phyloP scores from a whole-genome alignment of 2,329 filamentous ascomycete genomes.

The Aureobasidium sp. region DNA sequence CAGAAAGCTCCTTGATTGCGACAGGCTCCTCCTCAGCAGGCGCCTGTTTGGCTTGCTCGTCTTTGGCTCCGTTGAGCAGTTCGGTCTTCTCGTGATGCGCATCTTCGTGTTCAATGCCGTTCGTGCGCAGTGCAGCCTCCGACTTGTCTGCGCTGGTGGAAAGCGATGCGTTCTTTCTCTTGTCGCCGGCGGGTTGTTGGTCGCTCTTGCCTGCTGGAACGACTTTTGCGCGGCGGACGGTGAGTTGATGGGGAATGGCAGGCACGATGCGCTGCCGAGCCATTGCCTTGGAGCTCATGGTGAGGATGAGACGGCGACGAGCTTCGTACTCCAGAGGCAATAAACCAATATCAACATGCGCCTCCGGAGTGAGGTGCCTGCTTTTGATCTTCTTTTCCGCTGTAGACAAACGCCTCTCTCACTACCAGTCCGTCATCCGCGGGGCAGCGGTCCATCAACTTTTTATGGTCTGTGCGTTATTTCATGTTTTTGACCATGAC shows the following conservation, averaged over 20 bases:
- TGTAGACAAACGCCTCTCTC: background rate
- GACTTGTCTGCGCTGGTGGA: background rate
- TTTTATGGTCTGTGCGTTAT: background rate
- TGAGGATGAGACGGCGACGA: background rate
- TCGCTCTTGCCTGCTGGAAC: background rate
- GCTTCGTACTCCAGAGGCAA: slow-evolving; percentile 9
- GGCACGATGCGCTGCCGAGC: slow-evolving; percentile 10
- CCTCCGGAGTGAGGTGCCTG: slow-evolving; percentile 10
- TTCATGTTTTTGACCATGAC: background rate
- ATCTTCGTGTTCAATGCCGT: background rate
- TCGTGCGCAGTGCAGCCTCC: background rate
- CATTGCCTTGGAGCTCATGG: slow-evolving; percentile 6
- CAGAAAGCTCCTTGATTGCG: background rate
- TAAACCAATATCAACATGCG: slow-evolving; percentile 10
- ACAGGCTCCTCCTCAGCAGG: background rate
- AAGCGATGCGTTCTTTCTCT: background rate
- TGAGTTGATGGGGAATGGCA: slow-evolving; percentile 9
- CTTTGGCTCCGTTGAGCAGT: background rate
- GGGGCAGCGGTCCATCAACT: slow-evolving; percentile 4
- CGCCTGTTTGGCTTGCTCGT: background rate
- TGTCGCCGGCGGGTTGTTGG: background rate
- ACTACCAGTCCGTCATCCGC: slow-evolving; percentile 6
- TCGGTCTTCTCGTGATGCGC: background rate
- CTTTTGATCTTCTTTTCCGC: background rate
- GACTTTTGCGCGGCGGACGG: slow-evolving; percentile 8